Base-by-base conservation (phyloP, 164 flowering plant species). In the Malania oleifera region DNA sequence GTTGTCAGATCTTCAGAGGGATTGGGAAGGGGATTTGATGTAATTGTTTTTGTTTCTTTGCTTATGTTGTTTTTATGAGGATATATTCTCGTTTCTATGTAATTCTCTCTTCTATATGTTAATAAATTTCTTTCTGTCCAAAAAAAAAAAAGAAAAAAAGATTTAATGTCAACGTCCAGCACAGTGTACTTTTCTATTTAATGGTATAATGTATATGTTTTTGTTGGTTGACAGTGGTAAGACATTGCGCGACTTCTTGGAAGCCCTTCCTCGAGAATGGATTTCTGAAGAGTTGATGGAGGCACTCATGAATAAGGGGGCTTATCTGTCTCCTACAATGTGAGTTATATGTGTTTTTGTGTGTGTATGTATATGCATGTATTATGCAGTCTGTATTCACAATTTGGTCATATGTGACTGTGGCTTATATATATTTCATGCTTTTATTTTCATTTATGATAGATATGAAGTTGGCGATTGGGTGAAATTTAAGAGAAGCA, bases 281-380 rank as follows among this genome's bases (percentile, higher is more conserved):
- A 87, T 95, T 67, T 86, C 99, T 34, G 99, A 95, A 80, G 96
- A 91, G 77, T 73, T 95, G 56, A 82, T 83, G 85, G 96, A 95
- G 64, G 89, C 93, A 52, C 88, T 95, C n/a, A 19, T 56, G 23
- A 77, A 70, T 56, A 88, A 79, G 66, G 96, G 96, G 50, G 75
- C 89, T 66, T 80, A 80, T 61, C 77, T 95, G 43, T 88, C 96
- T 67, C 87, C 96, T 54, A 91, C 96, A 72, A 68, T 79, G 99
- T 95, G 68, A 82, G 97, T 29, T 56, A 26, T 34, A 53, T 19
- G n/a, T 45, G 14, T 28, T 24, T 23, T n/a, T 54, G 13, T 15
- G 56, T 17, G 13, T 29, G 2, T 51, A 40, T 40, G 39, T 24
- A 31, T 14, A 46, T 28, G 19, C n/a, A 2, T 29, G n/a, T 24